Base-by-base conservation (phyloP, 2,329 filamentous ascomycete species). In the Tolypocladium ophioglossoides region DNA sequence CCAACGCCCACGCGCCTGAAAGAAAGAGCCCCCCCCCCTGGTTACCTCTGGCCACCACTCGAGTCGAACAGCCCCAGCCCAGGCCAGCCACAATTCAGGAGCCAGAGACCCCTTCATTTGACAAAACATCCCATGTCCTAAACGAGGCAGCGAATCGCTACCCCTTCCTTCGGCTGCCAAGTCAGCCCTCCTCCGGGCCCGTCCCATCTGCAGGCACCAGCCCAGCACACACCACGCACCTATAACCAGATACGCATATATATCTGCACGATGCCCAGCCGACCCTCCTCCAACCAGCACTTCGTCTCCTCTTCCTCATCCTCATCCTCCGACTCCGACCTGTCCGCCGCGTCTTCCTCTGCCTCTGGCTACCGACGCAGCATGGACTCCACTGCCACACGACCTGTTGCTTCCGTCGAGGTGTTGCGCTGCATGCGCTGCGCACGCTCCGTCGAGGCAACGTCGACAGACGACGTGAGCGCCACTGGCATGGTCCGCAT, bases 401-500 rank as follows among this genome's bases (percentile, higher is more conserved):
- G 69, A 48, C 72, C 74, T 37, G 70, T 77, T 40, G 78, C 74
- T 61, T 78, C 78, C 10, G 80, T 85, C 54, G 76, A 81, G 71
- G 73, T 81, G 35, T 71, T 85, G 60, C 80, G 82, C 61, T 85
- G 82, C 72, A 78, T 84, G 65, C 78, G 83, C 55, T 84, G 80
- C 64, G 77, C 79, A 44, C 77, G 78, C 55, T 75, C 78, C 53
- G 80, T 80, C 53, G 82, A 85, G 71, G 75, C 78, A 32, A 83
- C 81, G 9, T 77, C 78, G 10, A 82, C 79, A 35, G 81, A 84
- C 66, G 80, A 84, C 66, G 72, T 77, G 51, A 72, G 70, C 59
- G 72, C 78, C 46, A 78, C 73, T 55, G 82, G 82, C 57, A 86
- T 86, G 82, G 77, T 86, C 16, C 76, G 78, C 62, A 82, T 85